Base-by-base conservation (phyloP, 352 stramenopile species). In the Thalassiosira mediterranea region DNA sequence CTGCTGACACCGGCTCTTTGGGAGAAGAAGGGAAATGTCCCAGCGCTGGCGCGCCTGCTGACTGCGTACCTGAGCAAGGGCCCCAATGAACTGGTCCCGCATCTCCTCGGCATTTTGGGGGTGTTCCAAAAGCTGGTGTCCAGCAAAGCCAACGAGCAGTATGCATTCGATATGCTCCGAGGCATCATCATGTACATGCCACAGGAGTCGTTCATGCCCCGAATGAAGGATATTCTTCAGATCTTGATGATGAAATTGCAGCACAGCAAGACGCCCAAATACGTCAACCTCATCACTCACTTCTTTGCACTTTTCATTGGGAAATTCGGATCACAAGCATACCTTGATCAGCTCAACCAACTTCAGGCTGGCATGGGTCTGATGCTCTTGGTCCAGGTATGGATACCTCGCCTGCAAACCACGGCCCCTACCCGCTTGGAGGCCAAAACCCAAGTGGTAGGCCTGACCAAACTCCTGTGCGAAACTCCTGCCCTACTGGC, bases 11-110 rank as follows among this genome's bases (percentile, higher is more conserved):
- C 96, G 17, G 84, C 88, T 11, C 67, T 98, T 13, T 99, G 97
- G 97, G 96, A 98, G 65, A 88, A 94, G 48, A 93, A 95, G 44
- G 97, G 96, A 72, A 99, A 99, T 72, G 93, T 98, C 5, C 96
- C 97, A 23, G 97, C 96, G 19, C 95, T 99, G 68, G 94, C 97
- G 54, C 95, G 97, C 62, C 86, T 99, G 13, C 86, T 99, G n/a
- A 74, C 84, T 79, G 97, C 97, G 0, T 99, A 99, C 89, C 93
- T 99, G 68, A 91, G 86, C 49, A 97, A 98, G 80, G 95, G 93
- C n/a, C 91, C 95, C 10, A 78, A 76, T 11, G 93, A 97, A 60
- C 89, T 99, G 25, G 91, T 95, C 19, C 82, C 87, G 38, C 93
- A 92, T 3, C 48, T 83, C 5, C 32, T 76, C 1, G 65, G 65